phyloP scores from a whole-genome alignment of 169 alveolate species.

The Plasmodium vivax region DNA sequence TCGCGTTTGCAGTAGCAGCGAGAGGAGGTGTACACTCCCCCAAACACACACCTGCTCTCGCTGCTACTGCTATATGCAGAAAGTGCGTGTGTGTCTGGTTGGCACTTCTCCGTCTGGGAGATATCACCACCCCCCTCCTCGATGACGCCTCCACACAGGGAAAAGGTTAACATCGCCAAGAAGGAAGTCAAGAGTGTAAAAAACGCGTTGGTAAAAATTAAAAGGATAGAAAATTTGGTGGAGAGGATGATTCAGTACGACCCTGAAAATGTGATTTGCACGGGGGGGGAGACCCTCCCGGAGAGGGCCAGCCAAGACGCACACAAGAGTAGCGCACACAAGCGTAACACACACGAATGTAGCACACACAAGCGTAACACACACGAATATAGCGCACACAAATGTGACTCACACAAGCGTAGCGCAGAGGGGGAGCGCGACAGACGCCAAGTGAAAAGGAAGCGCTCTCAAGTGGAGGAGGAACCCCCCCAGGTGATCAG shows the following conservation, averaged over 20 bases:
- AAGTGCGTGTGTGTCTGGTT: background rate
- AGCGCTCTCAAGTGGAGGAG: conserved; percentile 4
- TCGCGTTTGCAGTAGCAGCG: background rate
- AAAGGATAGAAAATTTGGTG: conserved; percentile 54
- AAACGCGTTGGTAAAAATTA: conserved; percentile 27
- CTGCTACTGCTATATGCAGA: background rate
- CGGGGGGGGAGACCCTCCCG: background rate
- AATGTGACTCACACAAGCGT: background rate
- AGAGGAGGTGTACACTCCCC: background rate
- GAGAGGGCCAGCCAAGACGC: background rate
- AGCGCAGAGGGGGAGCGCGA: background rate
- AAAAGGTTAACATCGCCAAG: conserved; percentile 50
- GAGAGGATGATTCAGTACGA: conserved; percentile 31
- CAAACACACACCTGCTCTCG: background rate
- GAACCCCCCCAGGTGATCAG: background rate
- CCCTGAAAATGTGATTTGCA: conserved; percentile 4
- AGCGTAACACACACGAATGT: too few species aligned
- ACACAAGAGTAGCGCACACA: background rate
- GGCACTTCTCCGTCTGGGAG: background rate
- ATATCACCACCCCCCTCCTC: background rate
- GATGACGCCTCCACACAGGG: background rate
- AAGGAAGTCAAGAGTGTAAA: conserved; percentile 46
- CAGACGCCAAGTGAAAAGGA: conserved; percentile 5
- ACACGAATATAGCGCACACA: too few species aligned
- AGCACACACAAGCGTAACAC: too few species aligned